Evolutionary conservation across 768 basidiomycete species (phyloP), one percentile per base, ranked within the genome.

Genomic region (Boletus insuetus): DNA sequence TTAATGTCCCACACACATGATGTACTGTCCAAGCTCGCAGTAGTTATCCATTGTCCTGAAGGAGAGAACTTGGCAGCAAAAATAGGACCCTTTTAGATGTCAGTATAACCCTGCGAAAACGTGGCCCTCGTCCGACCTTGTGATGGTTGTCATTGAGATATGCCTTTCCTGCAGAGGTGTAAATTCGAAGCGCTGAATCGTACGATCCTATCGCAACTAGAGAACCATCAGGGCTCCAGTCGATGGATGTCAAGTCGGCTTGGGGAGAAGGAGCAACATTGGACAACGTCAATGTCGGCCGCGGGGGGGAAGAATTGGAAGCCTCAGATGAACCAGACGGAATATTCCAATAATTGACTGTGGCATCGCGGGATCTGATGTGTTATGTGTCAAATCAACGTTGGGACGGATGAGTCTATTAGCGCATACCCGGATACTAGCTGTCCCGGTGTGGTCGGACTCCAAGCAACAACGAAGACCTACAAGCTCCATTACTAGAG

Each of bases 401-500:
- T 38, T 26, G 17, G 11, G 52, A 46, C 19, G 13, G 43, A 49
- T 17, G 20, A 11, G 35, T 17, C 22, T 26, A 48, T 29, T 54
- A 46, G 47, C 39, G 62, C 82, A 56, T 69, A 90, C 89, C 91
- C 91, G 29, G 89, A 84, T 20, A 87, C 87, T 17, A 93, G 71
- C n/a, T 84, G 63, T 38, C 80, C 76, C 31, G 74, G 75, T 34
- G 79, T 74, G 37, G 72, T 75, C 13, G 91, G 89, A 70, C 89
- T 92, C 78, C 88, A 93, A 5, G 86, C 82, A 52, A 88, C 89
- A 7, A 89, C 84, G 51, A 91, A 93, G 8, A 93, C 87, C 89
- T 91, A 53, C 19, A 39, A 44, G 20, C 29, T 26, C 52, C n/a
- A n/a, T 66, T 29, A 43, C 22, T 46, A 38, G 45, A 46, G 42